phyloP scores from a whole-genome alignment of 192 early-diverging fungal genomes.

The Coemansia sp. region DNA sequence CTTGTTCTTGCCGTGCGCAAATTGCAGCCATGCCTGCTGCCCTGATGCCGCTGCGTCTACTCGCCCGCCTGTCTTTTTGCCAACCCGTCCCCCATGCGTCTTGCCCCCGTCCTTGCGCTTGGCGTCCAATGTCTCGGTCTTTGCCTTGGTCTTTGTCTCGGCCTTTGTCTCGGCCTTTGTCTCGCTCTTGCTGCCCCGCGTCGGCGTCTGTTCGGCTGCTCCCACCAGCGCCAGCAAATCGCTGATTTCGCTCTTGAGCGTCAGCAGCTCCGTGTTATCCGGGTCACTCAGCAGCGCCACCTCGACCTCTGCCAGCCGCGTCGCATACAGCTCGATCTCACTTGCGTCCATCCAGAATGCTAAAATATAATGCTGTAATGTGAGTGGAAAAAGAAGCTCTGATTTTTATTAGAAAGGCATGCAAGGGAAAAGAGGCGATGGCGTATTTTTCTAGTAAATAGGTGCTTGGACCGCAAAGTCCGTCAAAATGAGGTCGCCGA shows the following conservation, averaged over 20 bases:
- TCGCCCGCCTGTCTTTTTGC: constrained; percentile 15
- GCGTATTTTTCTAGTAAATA: too few species aligned
- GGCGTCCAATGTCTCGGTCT: constrained; percentile 18
- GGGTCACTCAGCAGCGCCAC: constrained; percentile 42
- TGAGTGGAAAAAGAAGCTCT: too few species aligned
- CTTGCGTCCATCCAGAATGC: constrained; percentile 44
- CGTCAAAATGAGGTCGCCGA: too few species aligned
- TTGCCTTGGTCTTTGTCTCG: constrained; percentile 12
- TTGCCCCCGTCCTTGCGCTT: constrained; percentile 5
- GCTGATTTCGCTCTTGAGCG: constrained; percentile 35
- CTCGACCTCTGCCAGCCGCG: constrained; percentile 39
- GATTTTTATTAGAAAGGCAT: too few species aligned
- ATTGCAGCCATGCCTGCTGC: constrained; percentile 51
- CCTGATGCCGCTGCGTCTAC: constrained; percentile 4
- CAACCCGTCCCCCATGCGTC: constrained; percentile 16
- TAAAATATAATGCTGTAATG: too few species aligned
- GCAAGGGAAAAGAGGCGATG: too few species aligned
- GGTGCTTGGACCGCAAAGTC: too few species aligned
- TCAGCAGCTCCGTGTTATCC: constrained; percentile 33
- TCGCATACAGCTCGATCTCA: constrained; percentile 35
- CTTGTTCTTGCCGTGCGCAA: constrained; percentile 21
- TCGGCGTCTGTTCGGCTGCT: constrained; percentile 8
- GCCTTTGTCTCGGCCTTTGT: constrained; percentile 24
- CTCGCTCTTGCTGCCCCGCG: constrained; percentile 13
- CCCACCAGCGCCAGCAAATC: constrained; percentile 24